A percentile compares a stretch with the other conserved stretches of the same genome.
phyloP scores from a whole-genome alignment of 805 yeast species.

The Lachancea kluyveri region DNA sequence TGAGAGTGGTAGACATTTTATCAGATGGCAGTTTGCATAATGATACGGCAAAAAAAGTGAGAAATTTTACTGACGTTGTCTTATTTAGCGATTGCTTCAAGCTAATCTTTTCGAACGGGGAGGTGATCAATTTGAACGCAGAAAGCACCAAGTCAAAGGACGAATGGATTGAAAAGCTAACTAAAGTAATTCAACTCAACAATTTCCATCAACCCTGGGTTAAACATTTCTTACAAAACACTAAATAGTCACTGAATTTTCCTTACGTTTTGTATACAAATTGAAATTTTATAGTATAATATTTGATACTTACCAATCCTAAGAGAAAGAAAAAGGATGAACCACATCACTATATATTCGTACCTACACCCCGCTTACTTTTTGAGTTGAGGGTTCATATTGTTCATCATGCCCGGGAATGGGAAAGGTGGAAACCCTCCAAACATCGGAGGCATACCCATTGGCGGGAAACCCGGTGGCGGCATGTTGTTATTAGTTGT shows the following conservation, averaged over 20 bases:
- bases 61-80: slow-evolving; percentile 69
- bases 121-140: slow-evolving; percentile 79
- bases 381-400: slow-evolving; percentile 27
- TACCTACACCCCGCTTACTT: too few species aligned
- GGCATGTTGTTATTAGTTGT: slow-evolving; percentile 14
- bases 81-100: slow-evolving; percentile 70
- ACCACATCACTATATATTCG: too few species aligned
- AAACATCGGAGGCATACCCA: slow-evolving; percentile 27
- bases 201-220: slow-evolving; percentile 61
- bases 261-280: neutral
- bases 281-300: neutral
- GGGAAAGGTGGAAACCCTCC: slow-evolving; percentile 33
- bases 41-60: slow-evolving; percentile 28
- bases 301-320: too few species aligned
- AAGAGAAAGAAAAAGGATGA: too few species aligned
- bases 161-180: slow-evolving; percentile 60
- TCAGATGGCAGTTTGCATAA: slow-evolving; percentile 28
- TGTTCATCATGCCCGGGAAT: slow-evolving; percentile 34
- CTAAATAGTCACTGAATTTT: neutral
- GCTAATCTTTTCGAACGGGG: slow-evolving; percentile 71
- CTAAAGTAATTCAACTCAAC: slow-evolving; percentile 49
- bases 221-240: slow-evolving; percentile 31
- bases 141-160: slow-evolving; percentile 56
- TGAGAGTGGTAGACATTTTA: slow-evolving; percentile 45
- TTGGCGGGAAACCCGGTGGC: slow-evolving; percentile 28